A percentile compares a stretch with the other conserved stretches of the same genome.
These are phyloP conservation scores for Pichia exigua DNA, from an alignment of 805 yeast genomes.

Conservation along the genomic window DNA sequence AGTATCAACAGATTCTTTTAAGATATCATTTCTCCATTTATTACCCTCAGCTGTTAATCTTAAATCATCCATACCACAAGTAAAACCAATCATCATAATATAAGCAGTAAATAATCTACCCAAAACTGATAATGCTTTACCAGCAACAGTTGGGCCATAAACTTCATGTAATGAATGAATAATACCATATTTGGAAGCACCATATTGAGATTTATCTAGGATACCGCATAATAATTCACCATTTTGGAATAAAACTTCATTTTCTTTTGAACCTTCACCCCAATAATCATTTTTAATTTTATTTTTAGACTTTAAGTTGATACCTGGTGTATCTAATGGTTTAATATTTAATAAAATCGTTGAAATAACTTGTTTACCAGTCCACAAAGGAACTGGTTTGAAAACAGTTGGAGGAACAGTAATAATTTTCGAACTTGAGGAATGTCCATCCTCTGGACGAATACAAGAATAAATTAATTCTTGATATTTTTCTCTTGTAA, in stretches of 20 bases:
- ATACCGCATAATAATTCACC: conserved; percentile 92
- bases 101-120: conserved; percentile 94
- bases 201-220: conserved; percentile 95
- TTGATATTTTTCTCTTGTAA: conserved; percentile 86
- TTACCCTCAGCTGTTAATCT: conserved; percentile 90
- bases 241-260: conserved; percentile 72
- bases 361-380: conserved; percentile 94
- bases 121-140: conserved; percentile 81
- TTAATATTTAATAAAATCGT: conserved; percentile 86
- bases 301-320: conserved; percentile 74
- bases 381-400: conserved; percentile 91
- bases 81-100: conserved; percentile 85
- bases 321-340: conserved; percentile 84
- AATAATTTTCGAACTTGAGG: conserved; percentile 54
- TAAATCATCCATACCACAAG: conserved; percentile 99
- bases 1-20: conserved; percentile 66
- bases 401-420: conserved; percentile 85
- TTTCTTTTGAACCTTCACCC: conserved; percentile 80
- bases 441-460: conserved; percentile 96
- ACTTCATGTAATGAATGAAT: conserved; percentile 95
- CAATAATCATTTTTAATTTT: conserved; percentile 93
- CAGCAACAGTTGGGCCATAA: conserved; percentile 87
- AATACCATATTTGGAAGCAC: conserved; percentile 94
- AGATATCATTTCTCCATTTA: conserved; percentile 75
- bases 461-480: conserved; percentile 90